Base-by-base conservation (phyloP, 2,329 filamentous ascomycete species). In the Fusarium fujikuroi region DNA sequence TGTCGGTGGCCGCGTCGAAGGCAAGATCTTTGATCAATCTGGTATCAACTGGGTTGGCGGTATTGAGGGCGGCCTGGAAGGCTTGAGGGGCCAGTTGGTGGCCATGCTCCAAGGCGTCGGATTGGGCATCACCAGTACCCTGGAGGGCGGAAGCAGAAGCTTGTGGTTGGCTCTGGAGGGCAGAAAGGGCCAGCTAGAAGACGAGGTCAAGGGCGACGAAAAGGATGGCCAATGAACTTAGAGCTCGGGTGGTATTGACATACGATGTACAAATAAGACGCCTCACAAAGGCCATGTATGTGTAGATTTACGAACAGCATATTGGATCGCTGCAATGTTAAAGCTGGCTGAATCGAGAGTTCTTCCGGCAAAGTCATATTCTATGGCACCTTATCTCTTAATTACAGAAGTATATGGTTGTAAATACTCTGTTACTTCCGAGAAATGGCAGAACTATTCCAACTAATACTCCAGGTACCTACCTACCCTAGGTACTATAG, bases 111-210 rank as follows among this genome's bases (percentile, higher is more conserved):
- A 96, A 83, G 90, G 91, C 70, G 90, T 94, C 70, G 95, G 95
- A 44, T 89, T 94, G 63, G 91, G 92, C 66, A 83, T 99, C 62
- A 93, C 95, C 30, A 91, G 84, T 72, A 89, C 91, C n/a, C 84
- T 99, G 76, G 94, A 97, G 81, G 91, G 93, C 61, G 90, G 93
- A 54, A 88, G 92, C 68, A 94, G 92, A 87, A 95, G 89, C 80
- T 80, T 99, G 76, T 98, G 95, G 87, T 87, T 97, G 70, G 94
- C 95, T 18, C 85, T 99, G 78, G 95, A 98, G 86, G 90, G 93
- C 54, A 87, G 95, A 81, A 91, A 91, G 83, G 90, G 86, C 54
- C 92, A 95, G 84, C 82, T 99, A 81, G 94, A 98, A 79, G 92
- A 93, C 62, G 78, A 79, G 64, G 64, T 57, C 32, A 76, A 79